These are phyloP conservation scores for Cyberlindnera subsufficiens DNA, from an alignment of 805 yeast species.

Conservation along the genomic window DNA sequence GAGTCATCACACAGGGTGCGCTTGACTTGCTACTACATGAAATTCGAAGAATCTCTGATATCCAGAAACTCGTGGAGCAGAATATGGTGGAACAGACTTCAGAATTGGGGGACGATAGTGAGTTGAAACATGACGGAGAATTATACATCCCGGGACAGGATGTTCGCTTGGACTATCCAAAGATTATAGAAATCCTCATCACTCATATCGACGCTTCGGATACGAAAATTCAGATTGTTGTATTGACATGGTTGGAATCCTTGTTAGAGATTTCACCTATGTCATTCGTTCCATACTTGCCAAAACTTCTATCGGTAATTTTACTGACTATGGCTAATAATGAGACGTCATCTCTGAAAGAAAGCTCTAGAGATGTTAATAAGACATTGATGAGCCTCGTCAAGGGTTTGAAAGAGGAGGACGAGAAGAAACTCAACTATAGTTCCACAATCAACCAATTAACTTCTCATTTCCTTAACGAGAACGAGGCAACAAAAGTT, in stretches of 20 bases:
- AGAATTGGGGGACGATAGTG: slow-evolving; percentile 13
- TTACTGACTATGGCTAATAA: slow-evolving; percentile 51
- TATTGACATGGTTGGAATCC: slow-evolving; percentile 76
- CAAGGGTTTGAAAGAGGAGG: slow-evolving; percentile 20
- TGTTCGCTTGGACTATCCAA: slow-evolving; percentile 71
- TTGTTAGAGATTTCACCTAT: slow-evolving; percentile 69
- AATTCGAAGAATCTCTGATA: slow-evolving; percentile 67
- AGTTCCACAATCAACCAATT: slow-evolving; percentile 64
- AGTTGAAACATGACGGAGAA: slow-evolving; percentile 38
- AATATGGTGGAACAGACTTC: slow-evolving; percentile 14
- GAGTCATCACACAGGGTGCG: slow-evolving; percentile 77
- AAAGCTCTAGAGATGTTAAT: slow-evolving; percentile 53
- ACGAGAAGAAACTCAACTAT: slow-evolving; percentile 38
- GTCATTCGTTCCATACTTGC: slow-evolving; percentile 67
- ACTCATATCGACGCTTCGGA: slow-evolving; percentile 66
- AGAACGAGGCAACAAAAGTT: slow-evolving; percentile 74
- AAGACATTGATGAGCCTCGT: slow-evolving; percentile 47
- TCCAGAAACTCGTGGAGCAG: slow-evolving; percentile 47
- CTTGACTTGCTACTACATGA: slow-evolving; percentile 74
- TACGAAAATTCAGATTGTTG: slow-evolving; percentile 71
- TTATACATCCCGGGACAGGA: slow-evolving; percentile 74
- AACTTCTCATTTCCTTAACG: slow-evolving; percentile 64
- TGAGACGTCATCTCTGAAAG: slow-evolving; percentile 39
- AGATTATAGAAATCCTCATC: slow-evolving; percentile 75
- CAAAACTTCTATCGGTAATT: slow-evolving; percentile 66